Base-by-base conservation (phyloP, 768 basidiomycete species). In the Macrolepiota fuliginosa region DNA sequence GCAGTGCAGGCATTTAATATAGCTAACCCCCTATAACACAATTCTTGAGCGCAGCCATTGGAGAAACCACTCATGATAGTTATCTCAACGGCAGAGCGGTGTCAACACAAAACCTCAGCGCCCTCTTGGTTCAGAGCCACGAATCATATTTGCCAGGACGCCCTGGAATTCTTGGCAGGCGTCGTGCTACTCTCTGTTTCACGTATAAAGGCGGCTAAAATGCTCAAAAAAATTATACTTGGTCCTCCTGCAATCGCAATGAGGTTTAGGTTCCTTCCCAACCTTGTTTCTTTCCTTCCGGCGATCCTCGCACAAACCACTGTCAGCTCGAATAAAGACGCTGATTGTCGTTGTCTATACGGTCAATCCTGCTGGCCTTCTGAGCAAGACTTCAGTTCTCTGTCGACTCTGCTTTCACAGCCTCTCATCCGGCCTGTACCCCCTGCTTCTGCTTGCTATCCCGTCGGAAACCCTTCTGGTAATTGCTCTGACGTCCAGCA, bases 321-420 rank as follows among this genome's bases (percentile, higher is more conserved):
- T 3, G n/a, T n/a, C n/a, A 22, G 3, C n/a, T 36, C 46, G 29
- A 25, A 15, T 13, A 50, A 36, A 25, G n/a, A 12, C 6, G 42
- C 42, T 45, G 19, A 45, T 3, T 80, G 78, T 61, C 72, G 74
- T 24, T 81, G 79, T 65, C 70, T 79, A 7, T 77, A 70, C 32
- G 72, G 73, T 1, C 68, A 81, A 27, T 3, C 68, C 0, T 82
- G 80, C 65, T 82, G 81, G 79, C 81, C 81, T 2, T 70, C 65
- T 22, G 50, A 68, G 0, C 47, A 67, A 1, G 68, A 69, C 1
- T 79, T 80, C 60, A 35, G 67, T 7, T 40, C 61, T 5, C 71
- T 82, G 11, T 62, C 71, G 11, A 64, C 68, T 7, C 19, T n/a
- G 17, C 42, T 45, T 19, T 81, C 82, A 0, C 79, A 79, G 35